phyloP scores from a whole-genome alignment of 371 early-diverging fungal species.

The Coemansia sp. region DNA sequence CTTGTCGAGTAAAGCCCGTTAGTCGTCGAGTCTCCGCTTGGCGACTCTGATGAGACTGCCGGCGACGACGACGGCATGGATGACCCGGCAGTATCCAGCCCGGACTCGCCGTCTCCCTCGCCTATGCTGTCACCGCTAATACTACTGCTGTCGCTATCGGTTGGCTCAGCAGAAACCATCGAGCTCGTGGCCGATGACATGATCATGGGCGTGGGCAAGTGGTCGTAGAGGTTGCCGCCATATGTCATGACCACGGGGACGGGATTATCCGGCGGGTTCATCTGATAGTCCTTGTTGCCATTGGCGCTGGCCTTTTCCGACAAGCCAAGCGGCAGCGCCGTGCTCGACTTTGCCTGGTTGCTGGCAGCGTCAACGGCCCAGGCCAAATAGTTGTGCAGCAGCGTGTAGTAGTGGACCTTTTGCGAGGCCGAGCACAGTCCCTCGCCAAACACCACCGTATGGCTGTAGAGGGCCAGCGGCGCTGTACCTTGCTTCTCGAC shows the following conservation, averaged over 20 bases:
- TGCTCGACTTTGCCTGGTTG: neutral
- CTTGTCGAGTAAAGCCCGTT: conserved; percentile 1
- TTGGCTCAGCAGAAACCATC: neutral
- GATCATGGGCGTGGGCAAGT: conserved; percentile 1
- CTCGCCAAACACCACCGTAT: conserved; percentile 35
- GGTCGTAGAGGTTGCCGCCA: conserved; percentile 27
- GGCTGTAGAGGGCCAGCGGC: conserved; percentile 38
- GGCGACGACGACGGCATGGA: neutral
- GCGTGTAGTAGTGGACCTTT: conserved; percentile 27
- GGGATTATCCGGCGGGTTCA: conserved; percentile 6
- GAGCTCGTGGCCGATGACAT: neutral
- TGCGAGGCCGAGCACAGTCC: conserved; percentile 18
- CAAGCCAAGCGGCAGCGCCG: neutral
- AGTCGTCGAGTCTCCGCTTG: neutral
- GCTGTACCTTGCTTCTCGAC: conserved; percentile 2
- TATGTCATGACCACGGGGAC: conserved; percentile 11
- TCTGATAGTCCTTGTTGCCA: conserved; percentile 7
- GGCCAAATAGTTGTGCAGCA: conserved; percentile 25
- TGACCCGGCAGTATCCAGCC: neutral
- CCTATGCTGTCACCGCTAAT: neutral
- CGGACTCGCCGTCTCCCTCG: neutral
- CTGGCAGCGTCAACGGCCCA: conserved; percentile 18
- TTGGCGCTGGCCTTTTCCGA: neutral
- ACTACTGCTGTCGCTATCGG: neutral
- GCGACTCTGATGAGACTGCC: neutral